Base-by-base conservation (phyloP, 768 basidiomycete genomes). In the Phlebiopsis gigantea region DNA sequence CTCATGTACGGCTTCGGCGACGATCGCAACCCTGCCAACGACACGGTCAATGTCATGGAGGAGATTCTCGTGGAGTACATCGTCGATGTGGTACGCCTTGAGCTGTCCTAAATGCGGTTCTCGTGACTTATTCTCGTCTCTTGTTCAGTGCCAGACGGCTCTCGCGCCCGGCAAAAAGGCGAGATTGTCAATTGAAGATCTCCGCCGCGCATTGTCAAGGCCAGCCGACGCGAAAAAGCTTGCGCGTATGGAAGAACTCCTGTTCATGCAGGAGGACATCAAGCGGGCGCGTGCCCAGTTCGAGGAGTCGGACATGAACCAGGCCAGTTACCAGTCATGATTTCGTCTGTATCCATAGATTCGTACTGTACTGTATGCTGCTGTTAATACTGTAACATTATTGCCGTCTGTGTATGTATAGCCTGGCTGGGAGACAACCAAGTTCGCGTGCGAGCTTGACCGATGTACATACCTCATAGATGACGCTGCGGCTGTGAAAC, bases 1-100 rank as follows among this genome's bases (percentile, higher is more conserved):
- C 73, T 94, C 50, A 93, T 93, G 92, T 95, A 93, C 66, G 93
- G 90, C 26, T 97, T 96, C 70, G 93, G 93, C 10, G 93, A 97
- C 68, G 92, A 93, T 66, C 79, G 88, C 15, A 89, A 91, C 62
- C 90, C 93, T 0, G 87, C 91, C 2, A 87, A 82, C 39, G 93
- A 97, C 63, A 89, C 90, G 0, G 89, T 94, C 25, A 87, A 83
- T 61, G 88, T 95, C 39, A 90, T 96, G 90, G 93, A 96, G 67
- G 93, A 96, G 66, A 93, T 96, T 53, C 73, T 96, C 50, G 81
- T 93, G 43, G 92, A 94, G 69, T 94, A 90, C 61, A 90, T 97
- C 62, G 83, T 85, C 29, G 93, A 97, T 64, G 80, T 96, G 10
- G 93, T 96, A 66, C 61, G 92, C 80, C 43, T 46, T 62, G 55